Evolutionary conservation across 2,329 filamentous ascomycete genomes (phyloP).

Genomic region (Trichoderma lentiforme): DNA sequence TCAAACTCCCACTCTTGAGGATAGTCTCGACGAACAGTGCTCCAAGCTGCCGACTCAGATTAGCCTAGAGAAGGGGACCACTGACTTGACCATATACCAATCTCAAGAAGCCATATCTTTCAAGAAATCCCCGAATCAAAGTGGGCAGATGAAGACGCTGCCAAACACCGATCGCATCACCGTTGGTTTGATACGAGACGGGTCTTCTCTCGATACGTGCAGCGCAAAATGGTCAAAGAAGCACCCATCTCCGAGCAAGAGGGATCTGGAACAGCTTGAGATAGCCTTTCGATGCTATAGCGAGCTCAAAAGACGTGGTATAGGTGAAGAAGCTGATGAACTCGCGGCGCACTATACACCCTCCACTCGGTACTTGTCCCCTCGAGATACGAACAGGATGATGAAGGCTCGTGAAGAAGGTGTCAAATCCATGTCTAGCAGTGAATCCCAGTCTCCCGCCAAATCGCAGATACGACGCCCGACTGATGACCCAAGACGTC

Average conservation of each 20-base stretch:
- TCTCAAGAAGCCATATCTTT: not conserved
- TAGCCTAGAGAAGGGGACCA: slow-evolving; percentile 10
- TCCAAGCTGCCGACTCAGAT: not conserved
- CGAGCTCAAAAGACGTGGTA: slow-evolving; percentile 21
- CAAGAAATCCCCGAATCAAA: not conserved
- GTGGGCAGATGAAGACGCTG: not conserved
- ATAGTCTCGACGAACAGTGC: not conserved
- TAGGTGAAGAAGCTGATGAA: slow-evolving; percentile 31
- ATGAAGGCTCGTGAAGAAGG: slow-evolving; percentile 18
- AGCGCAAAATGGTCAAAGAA: slow-evolving; percentile 33
- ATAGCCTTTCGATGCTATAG: slow-evolving; percentile 34
- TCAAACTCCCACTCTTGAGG: slow-evolving; percentile 16
- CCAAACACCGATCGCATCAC: not conserved
- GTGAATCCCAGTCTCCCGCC: slow-evolving; percentile 6
- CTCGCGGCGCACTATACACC: slow-evolving; percentile 25
- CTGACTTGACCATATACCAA: slow-evolving; percentile 9
- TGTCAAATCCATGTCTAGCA: not conserved
- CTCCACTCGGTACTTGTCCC: slow-evolving; percentile 20
- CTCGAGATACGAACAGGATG: slow-evolving; percentile 31
- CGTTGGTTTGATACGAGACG: not conserved
- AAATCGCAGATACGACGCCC: slow-evolving; percentile 16
- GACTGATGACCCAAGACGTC: slow-evolving; percentile 21
- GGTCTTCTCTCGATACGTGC: not conserved
- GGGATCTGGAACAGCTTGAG: slow-evolving; percentile 38
- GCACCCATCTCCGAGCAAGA: slow-evolving; percentile 45